These are phyloP conservation scores for Metarhizium anisopliae DNA, from an alignment of 2,329 filamentous ascomycete genomes.

Conservation along the genomic window DNA sequence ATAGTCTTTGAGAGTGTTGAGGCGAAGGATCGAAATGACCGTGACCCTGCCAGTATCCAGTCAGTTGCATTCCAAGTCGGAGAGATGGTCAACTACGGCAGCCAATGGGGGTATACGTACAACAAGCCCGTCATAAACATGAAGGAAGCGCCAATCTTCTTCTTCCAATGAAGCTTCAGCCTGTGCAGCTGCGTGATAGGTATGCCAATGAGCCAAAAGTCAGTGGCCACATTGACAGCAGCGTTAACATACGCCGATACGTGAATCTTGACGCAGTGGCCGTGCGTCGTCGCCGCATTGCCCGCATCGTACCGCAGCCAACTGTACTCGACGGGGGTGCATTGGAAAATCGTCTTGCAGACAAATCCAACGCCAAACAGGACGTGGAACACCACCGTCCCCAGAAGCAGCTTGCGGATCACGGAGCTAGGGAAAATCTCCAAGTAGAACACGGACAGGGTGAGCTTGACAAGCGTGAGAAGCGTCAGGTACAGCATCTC, in stretches of 20 bases:
- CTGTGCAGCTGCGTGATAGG: slow-evolving; percentile 29
- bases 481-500: slow-evolving; percentile 30
- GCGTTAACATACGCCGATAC: slow-evolving; percentile 36
- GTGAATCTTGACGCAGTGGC: slow-evolving; percentile 36
- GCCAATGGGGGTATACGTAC: slow-evolving; percentile 7
- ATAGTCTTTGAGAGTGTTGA: slow-evolving; percentile 17
- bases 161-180: slow-evolving; percentile 28
- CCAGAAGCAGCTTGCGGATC: slow-evolving; percentile 26
- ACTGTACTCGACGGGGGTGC: slow-evolving; percentile 33
- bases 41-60: slow-evolving; percentile 13
- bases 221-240: slow-evolving; percentile 33
- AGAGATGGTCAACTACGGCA: not conserved
- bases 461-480: slow-evolving; percentile 32
- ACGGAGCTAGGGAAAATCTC: slow-evolving; percentile 32
- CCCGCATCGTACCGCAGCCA: slow-evolving; percentile 39
- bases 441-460: slow-evolving; percentile 39
- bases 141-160: slow-evolving; percentile 29
- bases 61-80: not conserved
- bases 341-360: slow-evolving; percentile 34
- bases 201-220: slow-evolving; percentile 36
- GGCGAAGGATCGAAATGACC: slow-evolving; percentile 22
- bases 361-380: slow-evolving; percentile 27
- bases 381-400: slow-evolving; percentile 24
- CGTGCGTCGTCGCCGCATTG: slow-evolving; percentile 15
- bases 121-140: slow-evolving; percentile 34